Evolutionary conservation across 768 basidiomycete genomes (phyloP), one percentile per base, ranked within the genome.

Genomic region (Leccinum rimulosum): DNA sequence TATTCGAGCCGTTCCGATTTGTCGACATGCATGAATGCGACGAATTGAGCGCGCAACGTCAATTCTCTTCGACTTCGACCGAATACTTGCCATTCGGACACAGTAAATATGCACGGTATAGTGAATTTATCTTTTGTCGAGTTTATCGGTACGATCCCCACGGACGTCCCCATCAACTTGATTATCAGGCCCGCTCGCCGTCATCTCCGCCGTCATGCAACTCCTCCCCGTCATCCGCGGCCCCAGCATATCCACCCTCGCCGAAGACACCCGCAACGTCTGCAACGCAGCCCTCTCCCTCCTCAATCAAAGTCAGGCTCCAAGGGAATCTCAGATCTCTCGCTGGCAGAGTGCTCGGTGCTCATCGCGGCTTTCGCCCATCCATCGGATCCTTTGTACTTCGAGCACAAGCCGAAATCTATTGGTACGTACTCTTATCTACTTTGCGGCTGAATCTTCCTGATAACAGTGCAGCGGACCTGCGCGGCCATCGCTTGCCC

Each of bases 211-310:
- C 1, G 77, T 84, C 31, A 91, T 97, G 82, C 88, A 91, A 63
- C 86, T 96, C 64, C 76, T 95, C 17, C 87, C 90, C 3, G 82
- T 98, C 43, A 71, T 69, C 45, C 61, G 62, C 1, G 60, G 65
- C 15, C 45, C 53, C 22, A 56, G 64, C 22, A 79, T 87, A 53
- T 77, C 77, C 43, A 72, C 76, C 57, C 72, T 91, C 51, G 85
- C 93, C 51, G 82, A 84, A 56, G 89, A 89, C 27, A 84, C 93
- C 25, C 86, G 90, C 60, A 96, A 97, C 76, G 88, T 97, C 61
- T 96, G 95, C 84, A 97, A 97, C 73, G 94, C 94, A 2, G 90
- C 95, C 0, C 84, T 98, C n/a, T 91, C 95, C 43, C 83, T 99
- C 56, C 86, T 99, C 57, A 22, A 3, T 30, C 54, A 1, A 62